phyloP scores from a whole-genome alignment of 2,329 filamentous ascomycete genomes.

The Trichophyton schoenleinii region DNA sequence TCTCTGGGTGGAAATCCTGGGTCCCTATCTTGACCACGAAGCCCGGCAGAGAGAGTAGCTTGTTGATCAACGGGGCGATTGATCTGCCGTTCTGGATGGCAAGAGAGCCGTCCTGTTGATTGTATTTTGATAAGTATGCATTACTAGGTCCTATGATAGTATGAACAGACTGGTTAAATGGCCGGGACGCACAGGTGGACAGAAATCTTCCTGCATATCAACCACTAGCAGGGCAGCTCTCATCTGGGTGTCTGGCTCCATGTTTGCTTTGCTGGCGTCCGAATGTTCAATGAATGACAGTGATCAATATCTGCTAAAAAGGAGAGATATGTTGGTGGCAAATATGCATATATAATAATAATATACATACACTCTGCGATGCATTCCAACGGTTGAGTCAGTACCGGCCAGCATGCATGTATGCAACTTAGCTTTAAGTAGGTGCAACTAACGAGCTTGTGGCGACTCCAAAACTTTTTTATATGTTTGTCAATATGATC shows the following conservation, averaged over 20 bases:
- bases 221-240: slow-evolving; percentile 58
- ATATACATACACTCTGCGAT: no score
- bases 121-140: neutral
- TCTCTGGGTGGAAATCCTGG: slow-evolving; percentile 75
- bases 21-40: slow-evolving; percentile 70
- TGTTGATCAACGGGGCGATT: slow-evolving; percentile 60
- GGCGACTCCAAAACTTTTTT: neutral
- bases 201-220: slow-evolving; percentile 92
- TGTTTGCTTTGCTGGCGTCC: neutral
- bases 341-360: neutral
- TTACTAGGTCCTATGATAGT: neutral
- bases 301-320: no score
- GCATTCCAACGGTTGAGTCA: no score
- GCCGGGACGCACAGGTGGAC: slow-evolving; percentile 56
- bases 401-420: no score
- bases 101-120: slow-evolving; percentile 61
- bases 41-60: slow-evolving; percentile 52
- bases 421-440: no score
- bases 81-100: slow-evolving; percentile 62
- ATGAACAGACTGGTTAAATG: neutral
- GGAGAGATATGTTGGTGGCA: neutral
- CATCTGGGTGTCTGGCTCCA: slow-evolving; percentile 19
- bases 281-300: no score
- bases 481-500: no score
- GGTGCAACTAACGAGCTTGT: neutral